Conservation (phyloP, 345 rosid genomes). For the Eucalyptus albens region DNA sequence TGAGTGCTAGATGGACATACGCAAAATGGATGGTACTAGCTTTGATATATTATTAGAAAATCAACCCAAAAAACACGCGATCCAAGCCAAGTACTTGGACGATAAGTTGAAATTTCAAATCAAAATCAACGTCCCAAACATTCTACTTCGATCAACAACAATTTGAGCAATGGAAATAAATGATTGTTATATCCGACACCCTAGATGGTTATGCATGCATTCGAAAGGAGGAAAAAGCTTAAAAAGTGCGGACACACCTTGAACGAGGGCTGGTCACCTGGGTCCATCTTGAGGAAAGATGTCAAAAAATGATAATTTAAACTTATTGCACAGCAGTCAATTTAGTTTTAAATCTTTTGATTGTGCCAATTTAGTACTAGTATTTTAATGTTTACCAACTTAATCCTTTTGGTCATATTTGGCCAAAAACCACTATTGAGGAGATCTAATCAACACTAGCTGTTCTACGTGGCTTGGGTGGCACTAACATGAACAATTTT, state of each 20-base stretch:
- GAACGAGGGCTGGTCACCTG: not conserved
- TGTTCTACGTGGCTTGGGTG: not conserved
- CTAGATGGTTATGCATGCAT: not conserved
- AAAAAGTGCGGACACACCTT: not conserved
- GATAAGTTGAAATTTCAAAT: not conserved
- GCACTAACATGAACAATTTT: not conserved
- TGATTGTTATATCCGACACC: not conserved
- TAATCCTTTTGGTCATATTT: not conserved
- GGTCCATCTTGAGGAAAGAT: not conserved
- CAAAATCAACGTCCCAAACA: not conserved
- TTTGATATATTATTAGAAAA: not conserved
- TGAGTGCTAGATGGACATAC: not conserved
- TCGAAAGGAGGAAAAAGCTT: not conserved
- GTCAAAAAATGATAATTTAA: rapidly evolving
- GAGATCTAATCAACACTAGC: not conserved
- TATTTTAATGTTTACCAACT: not conserved
- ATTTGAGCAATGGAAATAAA: not conserved
- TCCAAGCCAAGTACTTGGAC: not conserved
- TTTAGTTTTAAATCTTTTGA: not conserved
- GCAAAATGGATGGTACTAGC: not conserved
- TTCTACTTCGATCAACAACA: not conserved
- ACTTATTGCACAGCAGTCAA: not conserved
- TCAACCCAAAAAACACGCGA: not conserved
- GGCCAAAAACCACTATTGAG: not conserved
- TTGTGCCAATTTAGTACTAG: not conserved